Evolutionary conservation across 2,329 filamentous ascomycete genomes (phyloP), one percentile per base, ranked within the genome.

Genomic region (Fusarium sp.): DNA sequence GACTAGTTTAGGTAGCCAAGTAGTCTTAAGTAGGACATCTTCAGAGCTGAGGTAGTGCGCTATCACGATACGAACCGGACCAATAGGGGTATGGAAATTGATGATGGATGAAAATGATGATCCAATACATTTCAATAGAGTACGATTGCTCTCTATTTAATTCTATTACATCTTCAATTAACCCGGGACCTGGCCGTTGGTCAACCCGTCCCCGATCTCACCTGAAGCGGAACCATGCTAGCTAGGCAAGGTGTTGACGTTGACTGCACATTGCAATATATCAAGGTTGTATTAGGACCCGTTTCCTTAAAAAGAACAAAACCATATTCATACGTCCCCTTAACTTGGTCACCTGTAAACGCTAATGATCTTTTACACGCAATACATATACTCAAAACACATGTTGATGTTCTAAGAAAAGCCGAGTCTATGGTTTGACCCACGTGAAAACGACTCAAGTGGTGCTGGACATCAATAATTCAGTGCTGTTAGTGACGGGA

Each of bases 181-280:
- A 65, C 59, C 62, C 69, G 61, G 70, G 64, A 73, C 70, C 56
- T 69, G 65, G 62, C 62, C 52, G 65, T 62, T 69, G 45, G 52
- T 62, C 65, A 68, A 73, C 58, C 62, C 41, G 55, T 58, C 70
- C 64, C 70, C 63, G 64, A 75, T 69, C 69, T 74, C 72, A 74
- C 72, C 72, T 74, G 72, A 74, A 74, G 66, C 71, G 66, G 73
- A 64, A 67, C 69, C 70, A 67, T 72, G 63, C 67, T 70, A 71
- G 63, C 67, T 70, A 68, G 63, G 45, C 62, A 59, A 60, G 62
- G 62, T 65, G 48, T 42, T 39, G 30, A 39, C 23, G 42, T 42
- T 39, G 30, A 39, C 34, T 50, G 31, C 23, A 23, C 31, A 42
- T 51, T 51, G 16, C 23, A 51, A 26, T 28, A 51, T 51, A 51